Evolutionary conservation across 108 stramenopile genomes (phyloP), one percentile per base, ranked within the genome.

Genomic region (Hondaea fermentalgiana): DNA sequence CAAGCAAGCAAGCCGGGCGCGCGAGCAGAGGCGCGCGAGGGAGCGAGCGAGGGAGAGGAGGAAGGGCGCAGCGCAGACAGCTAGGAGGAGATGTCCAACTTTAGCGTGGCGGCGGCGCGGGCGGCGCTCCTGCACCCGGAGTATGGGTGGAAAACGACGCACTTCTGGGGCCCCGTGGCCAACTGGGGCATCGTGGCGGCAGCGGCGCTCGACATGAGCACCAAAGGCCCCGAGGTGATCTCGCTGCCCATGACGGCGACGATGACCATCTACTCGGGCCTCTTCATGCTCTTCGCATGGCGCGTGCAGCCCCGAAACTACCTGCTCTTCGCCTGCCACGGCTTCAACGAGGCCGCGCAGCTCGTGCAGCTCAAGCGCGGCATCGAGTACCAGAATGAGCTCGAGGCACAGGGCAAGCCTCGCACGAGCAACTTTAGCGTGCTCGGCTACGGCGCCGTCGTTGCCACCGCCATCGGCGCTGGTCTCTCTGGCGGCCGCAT

Each of bases 131-230:
- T 83, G 45, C 76, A 83, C 76, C 76, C 76, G 1, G 76, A 83
- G 76, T 83, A 83, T 83, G 76, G 76, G 23, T 83, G 76, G 76
- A 83, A 83, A 45, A 83, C 76, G 19, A 83, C 76, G 49, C 89
- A 89, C 83, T 89, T 89, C 89, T 89, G 89, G 89, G 87, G 89
- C 21, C 91, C 91, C 5, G 91, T 91, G 45, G 90, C 90, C 5
- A 91, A 91, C 87, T 91, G 91, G 91, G 91, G 91, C 47, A 83
- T 91, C 59, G 89, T 90, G 17, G 72, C 59, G 21, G 91, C 91
- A 17, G 91, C 91, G 21, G 44, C 87, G 19, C 44, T 51, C 5
- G 91, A 91, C 83, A 89, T 89, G 88, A 64, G 58, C 59, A 47
- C 51, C 25, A 91, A 91, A 64, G 72, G 88, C 19, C 89, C 89